These are phyloP conservation scores for Candida railenensis DNA, from an alignment of 805 yeast genomes.

Conservation along the genomic window DNA sequence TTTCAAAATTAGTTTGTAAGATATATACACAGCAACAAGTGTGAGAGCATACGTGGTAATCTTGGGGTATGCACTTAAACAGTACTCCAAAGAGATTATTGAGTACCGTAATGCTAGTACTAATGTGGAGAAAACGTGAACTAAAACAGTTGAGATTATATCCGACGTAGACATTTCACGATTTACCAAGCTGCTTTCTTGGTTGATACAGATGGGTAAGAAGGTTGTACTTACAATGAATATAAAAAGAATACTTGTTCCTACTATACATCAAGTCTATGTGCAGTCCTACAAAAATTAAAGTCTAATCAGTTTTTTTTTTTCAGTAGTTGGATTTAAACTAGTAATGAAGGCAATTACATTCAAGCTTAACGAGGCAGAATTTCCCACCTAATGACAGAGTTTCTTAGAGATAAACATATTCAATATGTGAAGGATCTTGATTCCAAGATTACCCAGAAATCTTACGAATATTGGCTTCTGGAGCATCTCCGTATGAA, in stretches of 20 bases:
- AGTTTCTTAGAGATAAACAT: conserved; percentile 24
- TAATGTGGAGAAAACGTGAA: neutral
- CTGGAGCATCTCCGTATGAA: conserved; percentile 87
- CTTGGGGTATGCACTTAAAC: neutral
- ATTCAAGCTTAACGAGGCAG: neutral
- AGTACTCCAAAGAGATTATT: conserved; percentile 1
- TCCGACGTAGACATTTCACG: neutral
- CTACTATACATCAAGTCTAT: too few relatives aligned
- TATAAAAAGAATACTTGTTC: too few relatives aligned
- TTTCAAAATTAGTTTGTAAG: neutral
- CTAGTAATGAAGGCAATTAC: neutral
- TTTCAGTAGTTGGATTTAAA: too few relatives aligned
- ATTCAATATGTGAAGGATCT: conserved; percentile 34
- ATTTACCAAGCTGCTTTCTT: too few relatives aligned
- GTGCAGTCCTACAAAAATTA: neutral
- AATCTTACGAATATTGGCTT: conserved; percentile 77
- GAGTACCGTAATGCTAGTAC: neutral
- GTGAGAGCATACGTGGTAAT: neutral
- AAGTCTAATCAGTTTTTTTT: neutral
- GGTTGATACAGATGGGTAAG: too few relatives aligned
- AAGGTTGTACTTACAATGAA: too few relatives aligned
- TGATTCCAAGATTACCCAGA: conserved; percentile 33
- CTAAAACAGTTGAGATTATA: neutral
- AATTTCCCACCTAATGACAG: neutral
- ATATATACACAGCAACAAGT: neutral